These are phyloP conservation scores for Daldinia grandis DNA, from an alignment of 495 filamentous ascomycete species.

Conservation along the genomic window DNA sequence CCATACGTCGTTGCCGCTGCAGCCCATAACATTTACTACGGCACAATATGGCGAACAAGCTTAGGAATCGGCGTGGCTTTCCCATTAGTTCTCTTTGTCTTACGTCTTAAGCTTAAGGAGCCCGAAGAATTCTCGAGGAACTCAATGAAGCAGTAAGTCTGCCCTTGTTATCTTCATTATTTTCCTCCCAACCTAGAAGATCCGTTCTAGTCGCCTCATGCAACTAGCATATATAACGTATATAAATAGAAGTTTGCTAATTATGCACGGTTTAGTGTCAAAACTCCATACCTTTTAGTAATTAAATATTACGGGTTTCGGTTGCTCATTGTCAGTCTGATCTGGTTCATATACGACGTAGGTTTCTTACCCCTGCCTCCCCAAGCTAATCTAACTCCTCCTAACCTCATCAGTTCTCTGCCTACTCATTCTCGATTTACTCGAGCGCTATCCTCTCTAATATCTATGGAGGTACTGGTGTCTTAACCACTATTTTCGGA, in stretches of 20 bases:
- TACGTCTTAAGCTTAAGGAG: constrained; percentile 80
- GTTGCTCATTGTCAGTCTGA: constrained; percentile 73
- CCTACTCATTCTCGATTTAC: constrained; percentile 84
- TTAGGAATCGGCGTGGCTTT: constrained; percentile 83
- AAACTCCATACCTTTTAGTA: constrained; percentile 65
- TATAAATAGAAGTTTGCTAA: constrained; percentile 5
- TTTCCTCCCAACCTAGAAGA: too few species aligned
- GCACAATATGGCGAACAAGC: constrained; percentile 77
- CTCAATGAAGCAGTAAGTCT: constrained; percentile 52
- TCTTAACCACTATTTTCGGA: constrained; percentile 78
- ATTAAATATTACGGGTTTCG: constrained; percentile 67
- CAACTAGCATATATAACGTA: neutral
- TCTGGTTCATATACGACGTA: constrained; percentile 93
- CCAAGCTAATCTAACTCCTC: constrained; percentile 14
- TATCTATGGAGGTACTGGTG: constrained; percentile 63
- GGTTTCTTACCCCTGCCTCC: constrained; percentile 27
- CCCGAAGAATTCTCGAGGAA: constrained; percentile 79
- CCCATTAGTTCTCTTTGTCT: constrained; percentile 74
- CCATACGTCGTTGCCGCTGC: constrained; percentile 75
- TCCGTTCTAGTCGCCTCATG: too few species aligned
- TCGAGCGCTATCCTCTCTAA: constrained; percentile 73
- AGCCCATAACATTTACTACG: constrained; percentile 71
- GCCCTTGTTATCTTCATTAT: too few species aligned
- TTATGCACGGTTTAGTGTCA: constrained; percentile 38
- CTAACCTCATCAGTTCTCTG: constrained; percentile 61